Percentiles rank a stretch among this genome's conserved stretches.
phyloP scores from a whole-genome alignment of 768 basidiomycete genomes.

The Tulasnella sp. region DNA sequence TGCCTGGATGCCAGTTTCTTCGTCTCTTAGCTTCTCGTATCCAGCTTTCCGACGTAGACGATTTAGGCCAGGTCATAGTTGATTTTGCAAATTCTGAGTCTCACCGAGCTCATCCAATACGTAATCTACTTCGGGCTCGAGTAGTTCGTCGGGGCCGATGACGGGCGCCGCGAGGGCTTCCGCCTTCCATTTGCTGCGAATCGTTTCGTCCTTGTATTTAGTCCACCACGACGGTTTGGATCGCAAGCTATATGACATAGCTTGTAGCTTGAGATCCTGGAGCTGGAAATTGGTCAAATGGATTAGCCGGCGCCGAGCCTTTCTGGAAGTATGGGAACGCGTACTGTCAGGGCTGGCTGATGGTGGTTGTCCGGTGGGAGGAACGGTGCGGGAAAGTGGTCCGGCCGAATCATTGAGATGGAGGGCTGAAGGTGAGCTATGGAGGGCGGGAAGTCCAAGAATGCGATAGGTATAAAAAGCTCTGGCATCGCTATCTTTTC shows the following conservation, averaged over 20 bases:
- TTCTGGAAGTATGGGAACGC: too few species aligned
- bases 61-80: too few species aligned
- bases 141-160: neutral
- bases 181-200: conserved; percentile 16
- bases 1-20: conserved; percentile 11
- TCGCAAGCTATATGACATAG: conserved; percentile 18
- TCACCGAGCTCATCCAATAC: conserved; percentile 10
- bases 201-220: conserved; percentile 16
- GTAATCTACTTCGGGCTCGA: conserved; percentile 4
- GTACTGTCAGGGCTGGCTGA: too few species aligned
- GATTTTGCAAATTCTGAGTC: neutral
- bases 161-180: conserved; percentile 11
- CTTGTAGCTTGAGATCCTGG: neutral
- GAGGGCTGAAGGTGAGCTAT: too few species aligned
- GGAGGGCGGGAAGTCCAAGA: too few species aligned
- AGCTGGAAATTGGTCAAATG: neutral
- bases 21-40: conserved; percentile 15
- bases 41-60: too few species aligned
- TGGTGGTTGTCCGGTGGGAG: too few species aligned
- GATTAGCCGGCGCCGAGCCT: neutral
- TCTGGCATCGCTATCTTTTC: too few species aligned
- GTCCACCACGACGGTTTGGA: conserved; percentile 19
- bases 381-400: too few species aligned
- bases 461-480: too few species aligned
- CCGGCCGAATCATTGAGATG: too few species aligned